These are phyloP conservation scores for Raphanus sativus DNA, from an alignment of 345 rosid genomes.

Conservation along the genomic window DNA sequence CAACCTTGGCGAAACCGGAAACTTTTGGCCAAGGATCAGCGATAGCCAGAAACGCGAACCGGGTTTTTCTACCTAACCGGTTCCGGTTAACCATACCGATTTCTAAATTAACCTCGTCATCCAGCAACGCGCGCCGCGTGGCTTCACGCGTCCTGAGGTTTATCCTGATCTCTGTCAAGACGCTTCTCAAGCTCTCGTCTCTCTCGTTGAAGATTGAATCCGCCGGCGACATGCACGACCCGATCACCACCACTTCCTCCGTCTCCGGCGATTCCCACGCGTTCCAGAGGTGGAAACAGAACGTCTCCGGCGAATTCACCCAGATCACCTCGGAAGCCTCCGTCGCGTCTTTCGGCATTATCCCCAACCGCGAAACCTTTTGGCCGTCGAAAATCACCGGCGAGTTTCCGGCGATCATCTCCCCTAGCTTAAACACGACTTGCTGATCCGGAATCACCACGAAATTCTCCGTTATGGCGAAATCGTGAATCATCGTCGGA, in stretches of 20 bases:
- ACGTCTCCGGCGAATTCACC: slow-evolving; percentile 74
- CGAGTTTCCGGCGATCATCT: slow-evolving; percentile 82
- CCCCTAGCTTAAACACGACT: slow-evolving; percentile 84
- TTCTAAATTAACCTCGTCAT: slow-evolving; percentile 62
- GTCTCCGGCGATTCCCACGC: slow-evolving; percentile 91
- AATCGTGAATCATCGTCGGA: slow-evolving; percentile 98
- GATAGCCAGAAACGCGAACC: slow-evolving; percentile 73
- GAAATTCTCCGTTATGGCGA: slow-evolving; percentile 80
- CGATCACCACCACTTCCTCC: slow-evolving; percentile 83
- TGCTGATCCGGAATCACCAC: slow-evolving; percentile 94
- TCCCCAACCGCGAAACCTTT: slow-evolving; percentile 69
- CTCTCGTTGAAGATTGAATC: slow-evolving; percentile 94
- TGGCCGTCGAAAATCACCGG: slow-evolving; percentile 80
- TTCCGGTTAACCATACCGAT: slow-evolving; percentile 95
- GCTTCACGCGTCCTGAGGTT: slow-evolving; percentile 72
- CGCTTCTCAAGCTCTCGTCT: slow-evolving; percentile 66
- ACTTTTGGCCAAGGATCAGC: slow-evolving; percentile 99
- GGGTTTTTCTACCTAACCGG: slow-evolving; percentile 73
- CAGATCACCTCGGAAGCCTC: slow-evolving; percentile 60
- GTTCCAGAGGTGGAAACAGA: slow-evolving; percentile 95
- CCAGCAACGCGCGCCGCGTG: slow-evolving; percentile 65
- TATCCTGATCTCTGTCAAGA: slow-evolving; percentile 74
- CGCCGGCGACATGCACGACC: slow-evolving; percentile 95
- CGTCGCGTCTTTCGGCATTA: slow-evolving; percentile 59
- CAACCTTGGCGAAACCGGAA: slow-evolving; percentile 83